Percentiles rank a stretch among this genome's conserved stretches.
Evolutionary conservation across 768 basidiomycete species (phyloP).

Genomic region (Arthromyces matolae): DNA sequence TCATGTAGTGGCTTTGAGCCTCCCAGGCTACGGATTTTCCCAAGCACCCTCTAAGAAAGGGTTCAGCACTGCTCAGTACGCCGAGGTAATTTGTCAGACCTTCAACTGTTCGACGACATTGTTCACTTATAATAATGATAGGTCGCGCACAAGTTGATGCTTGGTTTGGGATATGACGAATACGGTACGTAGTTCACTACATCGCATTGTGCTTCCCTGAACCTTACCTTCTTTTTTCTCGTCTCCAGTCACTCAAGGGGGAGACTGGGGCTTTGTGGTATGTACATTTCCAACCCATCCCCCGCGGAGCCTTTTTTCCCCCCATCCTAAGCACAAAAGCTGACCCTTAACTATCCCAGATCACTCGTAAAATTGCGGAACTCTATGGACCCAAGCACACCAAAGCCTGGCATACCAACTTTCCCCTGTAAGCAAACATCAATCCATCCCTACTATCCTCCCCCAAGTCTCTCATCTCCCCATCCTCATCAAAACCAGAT

Average conservation of each 20-base stretch:
- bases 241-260: conserved; percentile 42
- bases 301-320: too few species aligned
- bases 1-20: conserved; percentile 57
- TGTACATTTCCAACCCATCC: background rate
- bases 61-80: conserved; percentile 46
- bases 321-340: too few species aligned
- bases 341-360: conserved; percentile 15
- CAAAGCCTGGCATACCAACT: conserved; percentile 53
- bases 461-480: too few species aligned
- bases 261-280: conserved; percentile 32
- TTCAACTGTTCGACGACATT: too few species aligned
- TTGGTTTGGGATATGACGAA: conserved; percentile 42
- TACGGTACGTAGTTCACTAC: conserved; percentile 28
- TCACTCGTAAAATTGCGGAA: conserved; percentile 24
- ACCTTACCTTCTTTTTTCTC: too few species aligned
- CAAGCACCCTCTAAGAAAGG: conserved; percentile 50
- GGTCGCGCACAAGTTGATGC: conserved; percentile 47
- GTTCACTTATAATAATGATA: conserved; percentile 12
- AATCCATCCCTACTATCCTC: background rate
- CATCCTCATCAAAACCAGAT: too few species aligned
- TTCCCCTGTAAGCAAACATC: conserved; percentile 25
- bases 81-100: conserved; percentile 40
- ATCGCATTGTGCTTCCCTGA: background rate
- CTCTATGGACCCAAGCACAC: conserved; percentile 33
- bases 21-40: conserved; percentile 65